These are phyloP conservation scores for Phytophthora europaea DNA, from an alignment of 352 stramenopile species.

Conservation along the genomic window DNA sequence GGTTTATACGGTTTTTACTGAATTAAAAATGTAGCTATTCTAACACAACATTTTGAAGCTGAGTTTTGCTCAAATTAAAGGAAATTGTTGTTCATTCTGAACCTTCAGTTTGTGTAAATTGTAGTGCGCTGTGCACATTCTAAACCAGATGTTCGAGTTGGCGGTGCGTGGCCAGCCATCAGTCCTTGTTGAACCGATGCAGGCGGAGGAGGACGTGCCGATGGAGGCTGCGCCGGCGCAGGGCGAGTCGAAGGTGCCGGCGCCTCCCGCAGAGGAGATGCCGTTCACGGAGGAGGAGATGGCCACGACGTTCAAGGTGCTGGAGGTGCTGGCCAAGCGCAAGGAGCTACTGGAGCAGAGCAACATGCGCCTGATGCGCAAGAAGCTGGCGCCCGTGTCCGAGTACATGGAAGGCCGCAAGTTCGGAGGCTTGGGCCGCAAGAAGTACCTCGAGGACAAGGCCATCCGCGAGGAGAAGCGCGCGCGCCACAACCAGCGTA, in stretches of 20 bases:
- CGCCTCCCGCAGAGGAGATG: slow-evolving; percentile 49
- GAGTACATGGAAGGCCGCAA: slow-evolving; percentile 89
- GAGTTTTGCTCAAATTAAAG: too few relatives aligned
- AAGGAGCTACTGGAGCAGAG: slow-evolving; percentile 70
- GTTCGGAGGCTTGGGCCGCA: slow-evolving; percentile 83
- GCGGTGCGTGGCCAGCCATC: slow-evolving; percentile 16
- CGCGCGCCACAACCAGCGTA: slow-evolving; percentile 83
- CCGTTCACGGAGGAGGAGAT: slow-evolving; percentile 83
- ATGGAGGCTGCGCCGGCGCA: slow-evolving; percentile 32
- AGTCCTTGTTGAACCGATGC: slow-evolving; percentile 41
- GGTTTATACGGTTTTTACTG: too few relatives aligned
- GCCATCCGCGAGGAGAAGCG: slow-evolving; percentile 88
- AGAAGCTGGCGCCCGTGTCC: slow-evolving; percentile 79
- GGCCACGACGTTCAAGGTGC: slow-evolving; percentile 66
- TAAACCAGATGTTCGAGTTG: not conserved
- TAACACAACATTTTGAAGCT: too few relatives aligned
- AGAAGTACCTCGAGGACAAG: slow-evolving; percentile 92
- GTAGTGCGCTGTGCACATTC: not conserved
- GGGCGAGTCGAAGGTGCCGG: slow-evolving; percentile 6
- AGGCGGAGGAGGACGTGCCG: slow-evolving; percentile 40
- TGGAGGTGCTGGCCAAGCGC: slow-evolving; percentile 65
- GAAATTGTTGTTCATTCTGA: not conserved
- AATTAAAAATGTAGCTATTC: too few relatives aligned
- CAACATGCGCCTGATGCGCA: slow-evolving; percentile 82
- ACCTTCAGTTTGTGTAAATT: not conserved